A percentile compares a stretch with the other conserved stretches of the same genome.
Evolutionary conservation across 441 rosid genomes (phyloP).

Genomic region (Erysimum cheiri): DNA sequence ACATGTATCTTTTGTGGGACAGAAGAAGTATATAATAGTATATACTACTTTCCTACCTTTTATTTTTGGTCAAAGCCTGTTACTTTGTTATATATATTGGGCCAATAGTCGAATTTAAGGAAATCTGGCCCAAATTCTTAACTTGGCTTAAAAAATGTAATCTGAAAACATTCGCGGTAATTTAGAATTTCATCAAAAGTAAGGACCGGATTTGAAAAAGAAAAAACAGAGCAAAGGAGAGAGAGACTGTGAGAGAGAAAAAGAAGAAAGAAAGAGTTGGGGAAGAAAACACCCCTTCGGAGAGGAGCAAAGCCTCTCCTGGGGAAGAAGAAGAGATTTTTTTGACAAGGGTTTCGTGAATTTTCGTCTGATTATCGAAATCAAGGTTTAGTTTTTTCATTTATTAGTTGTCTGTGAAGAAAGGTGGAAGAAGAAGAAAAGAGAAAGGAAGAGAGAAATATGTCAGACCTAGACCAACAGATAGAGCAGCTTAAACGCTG

Average conservation of each 20-base stretch:
- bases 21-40: too few relatives aligned
- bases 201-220: not conserved
- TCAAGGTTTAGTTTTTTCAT: not conserved
- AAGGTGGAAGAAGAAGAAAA: constrained; percentile 30
- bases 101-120: not conserved
- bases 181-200: not conserved
- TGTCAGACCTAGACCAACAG: constrained; percentile 93
- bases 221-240: constrained; percentile 11
- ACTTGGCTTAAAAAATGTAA: not conserved
- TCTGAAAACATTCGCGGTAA: not conserved
- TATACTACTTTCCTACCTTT: too few relatives aligned
- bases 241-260: not conserved
- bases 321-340: constrained; percentile 19
- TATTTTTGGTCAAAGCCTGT: not conserved
- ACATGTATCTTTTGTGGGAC: too few relatives aligned
- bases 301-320: constrained; percentile 33
- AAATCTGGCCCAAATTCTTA: not conserved
- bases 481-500: constrained; percentile 94
- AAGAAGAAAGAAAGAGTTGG: constrained; percentile 8
- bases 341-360: not conserved
- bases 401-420: constrained; percentile 12
- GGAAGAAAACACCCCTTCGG: constrained; percentile 31
- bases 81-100: constrained; percentile 7
- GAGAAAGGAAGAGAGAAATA: constrained; percentile 40
- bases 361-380: not conserved